A percentile compares a stretch with the other conserved stretches of the same genome.
Evolutionary conservation across 2,329 filamentous ascomycete species (phyloP).

Genomic region (Botrytis sinoallii): DNA sequence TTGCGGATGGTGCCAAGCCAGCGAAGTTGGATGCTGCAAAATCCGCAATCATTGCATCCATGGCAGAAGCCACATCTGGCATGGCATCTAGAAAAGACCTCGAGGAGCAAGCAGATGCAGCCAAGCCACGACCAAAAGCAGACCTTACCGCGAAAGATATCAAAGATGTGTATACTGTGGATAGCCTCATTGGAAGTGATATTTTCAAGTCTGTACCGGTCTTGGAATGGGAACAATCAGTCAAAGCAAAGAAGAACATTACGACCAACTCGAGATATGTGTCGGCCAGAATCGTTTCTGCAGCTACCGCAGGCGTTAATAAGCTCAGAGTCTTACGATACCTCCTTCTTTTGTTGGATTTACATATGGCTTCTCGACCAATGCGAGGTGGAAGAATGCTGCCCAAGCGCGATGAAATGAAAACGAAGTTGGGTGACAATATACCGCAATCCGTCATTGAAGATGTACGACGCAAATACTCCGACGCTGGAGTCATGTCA

Average conservation of each 20-base stretch:
- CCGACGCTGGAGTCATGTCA: constrained; percentile 59
- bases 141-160: constrained; percentile 65
- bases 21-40: constrained; percentile 54
- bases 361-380: constrained; percentile 48
- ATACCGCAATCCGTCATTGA: constrained; percentile 63
- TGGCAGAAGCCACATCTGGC: constrained; percentile 58
- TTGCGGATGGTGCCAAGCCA: constrained; percentile 39
- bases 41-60: constrained; percentile 59
- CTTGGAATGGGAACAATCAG: constrained; percentile 69
- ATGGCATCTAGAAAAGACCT: constrained; percentile 67
- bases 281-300: constrained; percentile 53
- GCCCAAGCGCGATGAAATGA: constrained; percentile 60
- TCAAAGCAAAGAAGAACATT: constrained; percentile 56
- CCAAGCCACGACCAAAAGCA: constrained; percentile 69
- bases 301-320: constrained; percentile 45
- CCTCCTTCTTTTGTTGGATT: constrained; percentile 54
- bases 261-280: constrained; percentile 59
- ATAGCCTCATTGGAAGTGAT: constrained; percentile 63
- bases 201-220: constrained; percentile 66
- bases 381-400: constrained; percentile 48
- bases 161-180: constrained; percentile 69
- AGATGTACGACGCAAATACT: constrained; percentile 67
- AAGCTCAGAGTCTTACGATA: constrained; percentile 60
- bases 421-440: constrained; percentile 49
- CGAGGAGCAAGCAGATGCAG: constrained; percentile 60